phyloP scores from a whole-genome alignment of 768 basidiomycete genomes.

The Leccinum subtestaceum region DNA sequence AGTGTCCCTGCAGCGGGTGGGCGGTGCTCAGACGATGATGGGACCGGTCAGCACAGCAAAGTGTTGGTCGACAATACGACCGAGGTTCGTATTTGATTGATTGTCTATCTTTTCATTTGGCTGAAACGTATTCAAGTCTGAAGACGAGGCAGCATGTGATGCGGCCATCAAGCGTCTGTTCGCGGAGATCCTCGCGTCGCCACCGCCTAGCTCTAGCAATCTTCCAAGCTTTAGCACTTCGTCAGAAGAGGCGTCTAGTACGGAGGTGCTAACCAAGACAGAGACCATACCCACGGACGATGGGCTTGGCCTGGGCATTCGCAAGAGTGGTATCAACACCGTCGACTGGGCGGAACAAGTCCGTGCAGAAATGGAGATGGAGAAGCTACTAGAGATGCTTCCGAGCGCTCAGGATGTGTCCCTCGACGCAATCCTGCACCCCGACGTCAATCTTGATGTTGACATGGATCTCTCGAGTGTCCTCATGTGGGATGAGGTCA shows the following conservation, averaged over 20 bases:
- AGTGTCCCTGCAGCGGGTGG: slow-evolving; percentile 96
- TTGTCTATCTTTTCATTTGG: slow-evolving; percentile 20
- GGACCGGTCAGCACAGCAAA: slow-evolving; percentile 18
- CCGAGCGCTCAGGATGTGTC: slow-evolving; percentile 35
- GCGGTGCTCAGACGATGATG: slow-evolving; percentile 35
- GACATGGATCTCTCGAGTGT: slow-evolving; percentile 30
- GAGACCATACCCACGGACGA: slow-evolving; percentile 6
- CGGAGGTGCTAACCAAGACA: slow-evolving; percentile 25
- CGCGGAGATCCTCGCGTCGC: slow-evolving; percentile 36
- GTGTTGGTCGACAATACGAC: slow-evolving; percentile 22
- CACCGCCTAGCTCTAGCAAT: slow-evolving; percentile 31
- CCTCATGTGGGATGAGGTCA: slow-evolving; percentile 30
- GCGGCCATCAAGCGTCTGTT: slow-evolving; percentile 32
- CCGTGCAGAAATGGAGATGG: slow-evolving; percentile 53
- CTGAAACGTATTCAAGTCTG: slow-evolving; percentile 27
- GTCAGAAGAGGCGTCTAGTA: slow-evolving; percentile 29
- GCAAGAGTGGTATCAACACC: slow-evolving; percentile 16
- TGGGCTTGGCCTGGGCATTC: slow-evolving; percentile 21
- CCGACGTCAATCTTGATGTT: slow-evolving; percentile 18
- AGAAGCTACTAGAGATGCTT: slow-evolving; percentile 56
- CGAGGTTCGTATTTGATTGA: slow-evolving; percentile 33
- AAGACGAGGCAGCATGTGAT: slow-evolving; percentile 55
- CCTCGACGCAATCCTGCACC: slow-evolving; percentile 21
- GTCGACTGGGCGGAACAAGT: slow-evolving; percentile 29
- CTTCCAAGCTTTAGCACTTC: slow-evolving; percentile 32